Percentiles rank a stretch among this genome's conserved stretches.
phyloP scores from a whole-genome alignment of 495 filamentous ascomycete genomes.

The Hyaloscypha bicolor region DNA sequence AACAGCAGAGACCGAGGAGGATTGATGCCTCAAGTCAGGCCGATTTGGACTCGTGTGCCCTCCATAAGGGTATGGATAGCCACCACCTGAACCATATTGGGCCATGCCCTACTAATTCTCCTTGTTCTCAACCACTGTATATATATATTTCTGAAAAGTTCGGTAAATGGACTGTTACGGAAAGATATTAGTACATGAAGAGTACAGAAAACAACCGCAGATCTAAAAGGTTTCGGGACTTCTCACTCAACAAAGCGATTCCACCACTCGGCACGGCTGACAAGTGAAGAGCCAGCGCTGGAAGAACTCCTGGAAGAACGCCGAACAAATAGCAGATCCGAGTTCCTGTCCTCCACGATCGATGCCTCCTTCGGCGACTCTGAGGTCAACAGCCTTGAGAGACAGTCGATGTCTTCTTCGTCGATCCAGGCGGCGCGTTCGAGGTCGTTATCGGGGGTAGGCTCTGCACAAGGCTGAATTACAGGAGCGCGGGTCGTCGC shows the following conservation, averaged over 20 bases:
- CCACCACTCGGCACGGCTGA: not conserved
- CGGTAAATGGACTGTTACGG: not conserved
- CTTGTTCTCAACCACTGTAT: not conserved
- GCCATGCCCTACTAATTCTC: conserved; percentile 22
- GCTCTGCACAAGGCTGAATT: conserved; percentile 13
- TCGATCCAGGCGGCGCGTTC: not conserved
- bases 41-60: not conserved
- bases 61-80: conserved; percentile 19
- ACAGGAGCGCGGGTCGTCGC: not conserved
- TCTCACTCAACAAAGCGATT: conserved; percentile 8
- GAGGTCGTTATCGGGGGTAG: not conserved
- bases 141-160: not conserved
- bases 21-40: conserved; percentile 18
- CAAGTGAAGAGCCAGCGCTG: not conserved
- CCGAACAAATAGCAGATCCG: not conserved
- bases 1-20: conserved; percentile 23
- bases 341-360: not conserved
- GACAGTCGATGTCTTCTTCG: not conserved
- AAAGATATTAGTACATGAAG: not conserved
- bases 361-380: not conserved
- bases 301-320: not conserved
- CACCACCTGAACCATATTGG: conserved; percentile 18
- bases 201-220: not conserved
- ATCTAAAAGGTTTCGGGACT: not conserved
- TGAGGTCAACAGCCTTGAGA: not conserved